These are phyloP conservation scores for Wickerhamiella vanderwaltii DNA, from an alignment of 805 yeast genomes.

Conservation along the genomic window DNA sequence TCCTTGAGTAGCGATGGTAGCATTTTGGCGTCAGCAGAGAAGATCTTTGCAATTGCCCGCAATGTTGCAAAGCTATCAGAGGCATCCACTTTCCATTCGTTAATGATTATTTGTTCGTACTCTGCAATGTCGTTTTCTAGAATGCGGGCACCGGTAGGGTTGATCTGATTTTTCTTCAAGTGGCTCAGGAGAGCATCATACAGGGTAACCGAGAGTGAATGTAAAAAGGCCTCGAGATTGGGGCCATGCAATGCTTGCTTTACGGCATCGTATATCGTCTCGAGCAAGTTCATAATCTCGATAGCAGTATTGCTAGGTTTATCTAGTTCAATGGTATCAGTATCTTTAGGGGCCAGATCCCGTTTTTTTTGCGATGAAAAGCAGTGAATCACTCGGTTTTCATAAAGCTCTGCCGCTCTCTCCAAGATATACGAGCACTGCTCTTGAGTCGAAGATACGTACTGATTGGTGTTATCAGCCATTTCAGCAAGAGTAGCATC, in stretches of 20 bases:
- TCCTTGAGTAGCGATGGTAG: constrained; percentile 68
- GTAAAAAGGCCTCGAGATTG: constrained; percentile 41
- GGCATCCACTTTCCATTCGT: constrained; percentile 54
- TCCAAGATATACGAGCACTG: constrained; percentile 56
- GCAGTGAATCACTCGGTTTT: constrained; percentile 38
- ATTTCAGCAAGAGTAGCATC: constrained; percentile 48
- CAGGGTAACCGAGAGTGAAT: constrained; percentile 46
- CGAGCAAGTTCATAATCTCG: constrained; percentile 43
- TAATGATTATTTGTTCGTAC: constrained; percentile 50
- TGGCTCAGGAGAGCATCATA: constrained; percentile 54
- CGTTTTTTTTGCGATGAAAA: constrained; percentile 59
- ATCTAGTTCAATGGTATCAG: constrained; percentile 8
- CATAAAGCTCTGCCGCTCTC: constrained; percentile 44
- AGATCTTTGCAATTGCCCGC: constrained; percentile 72
- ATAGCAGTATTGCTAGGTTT: constrained; percentile 59
- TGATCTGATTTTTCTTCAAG: constrained; percentile 61
- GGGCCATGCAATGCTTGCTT: constrained; percentile 31
- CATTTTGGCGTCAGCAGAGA: constrained; percentile 71
- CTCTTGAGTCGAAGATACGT: constrained; percentile 38
- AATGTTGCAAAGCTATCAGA: constrained; percentile 55
- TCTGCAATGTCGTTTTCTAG: constrained; percentile 73
- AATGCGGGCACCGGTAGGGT: constrained; percentile 69
- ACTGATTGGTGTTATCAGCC: constrained; percentile 44
- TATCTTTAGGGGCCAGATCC: constrained; percentile 40
- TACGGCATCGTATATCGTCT: constrained; percentile 32